These are phyloP conservation scores for Phytophthora pinifolia DNA, from an alignment of 352 stramenopile genomes.

Conservation along the genomic window DNA sequence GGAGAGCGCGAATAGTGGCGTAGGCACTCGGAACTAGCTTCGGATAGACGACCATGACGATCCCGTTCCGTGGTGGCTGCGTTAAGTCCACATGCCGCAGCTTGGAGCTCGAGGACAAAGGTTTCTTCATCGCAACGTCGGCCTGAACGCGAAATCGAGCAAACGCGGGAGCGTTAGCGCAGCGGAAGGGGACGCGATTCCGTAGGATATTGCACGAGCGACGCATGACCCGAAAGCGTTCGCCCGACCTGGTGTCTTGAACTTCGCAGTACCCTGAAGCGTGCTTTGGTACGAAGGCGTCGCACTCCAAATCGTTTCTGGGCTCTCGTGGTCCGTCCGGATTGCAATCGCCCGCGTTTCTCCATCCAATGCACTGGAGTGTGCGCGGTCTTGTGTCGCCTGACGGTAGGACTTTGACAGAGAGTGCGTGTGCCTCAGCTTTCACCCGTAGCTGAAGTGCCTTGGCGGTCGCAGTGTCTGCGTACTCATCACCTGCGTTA, in stretches of 20 bases:
- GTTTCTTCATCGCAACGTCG: slow-evolving; percentile 6
- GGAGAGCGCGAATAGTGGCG: slow-evolving; percentile 30
- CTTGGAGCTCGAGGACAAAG: background rate
- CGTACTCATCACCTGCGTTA: background rate
- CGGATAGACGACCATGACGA: slow-evolving; percentile 60
- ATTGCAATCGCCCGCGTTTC: slow-evolving; percentile 13
- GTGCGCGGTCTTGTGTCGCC: slow-evolving; percentile 9
- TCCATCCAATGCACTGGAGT: slow-evolving; percentile 24
- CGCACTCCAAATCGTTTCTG: slow-evolving; percentile 17
- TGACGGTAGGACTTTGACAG: slow-evolving; percentile 27
- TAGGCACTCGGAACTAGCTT: slow-evolving; percentile 38
- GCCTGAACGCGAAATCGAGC: slow-evolving; percentile 32
- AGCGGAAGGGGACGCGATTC: slow-evolving; percentile 36
- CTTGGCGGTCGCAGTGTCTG: background rate
- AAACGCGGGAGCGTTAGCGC: slow-evolving; percentile 42
- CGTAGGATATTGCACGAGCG: slow-evolving; percentile 28
- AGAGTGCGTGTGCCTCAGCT: slow-evolving; percentile 24
- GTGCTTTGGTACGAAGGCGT: slow-evolving; percentile 22
- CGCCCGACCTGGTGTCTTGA: slow-evolving; percentile 21
- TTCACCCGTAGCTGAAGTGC: background rate
- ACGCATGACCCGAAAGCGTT: slow-evolving; percentile 37
- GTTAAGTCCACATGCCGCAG: background rate
- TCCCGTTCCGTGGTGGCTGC: slow-evolving; percentile 23
- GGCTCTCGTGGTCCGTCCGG: slow-evolving; percentile 19
- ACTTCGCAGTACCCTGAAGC: slow-evolving; percentile 30